A percentile compares a stretch with the other conserved stretches of the same genome.
These are phyloP conservation scores for Pythium sp. DNA, from an alignment of 352 stramenopile species.

Conservation along the genomic window DNA sequence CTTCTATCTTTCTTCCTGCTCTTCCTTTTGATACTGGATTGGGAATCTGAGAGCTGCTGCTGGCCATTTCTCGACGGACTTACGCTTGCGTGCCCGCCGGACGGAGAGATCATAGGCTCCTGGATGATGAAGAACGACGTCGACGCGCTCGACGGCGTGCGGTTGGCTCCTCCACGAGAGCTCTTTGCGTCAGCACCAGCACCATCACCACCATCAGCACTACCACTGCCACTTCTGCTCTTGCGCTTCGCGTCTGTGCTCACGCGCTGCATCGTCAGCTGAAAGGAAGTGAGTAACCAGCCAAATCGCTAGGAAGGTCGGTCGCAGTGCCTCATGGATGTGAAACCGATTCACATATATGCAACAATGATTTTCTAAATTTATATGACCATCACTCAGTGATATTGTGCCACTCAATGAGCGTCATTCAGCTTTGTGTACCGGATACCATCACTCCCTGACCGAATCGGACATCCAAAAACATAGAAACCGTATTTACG, in stretches of 20 bases:
- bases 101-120: conserved; percentile 40
- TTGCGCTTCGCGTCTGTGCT: not conserved
- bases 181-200: not conserved
- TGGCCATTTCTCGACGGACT: conserved; percentile 8
- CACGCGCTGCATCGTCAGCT: not conserved
- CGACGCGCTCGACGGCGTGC: conserved; percentile 12
- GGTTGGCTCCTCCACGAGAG: not conserved
- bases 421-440: too few relatives aligned
- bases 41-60: not conserved
- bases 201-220: not conserved
- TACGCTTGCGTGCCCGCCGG: conserved; percentile 13
- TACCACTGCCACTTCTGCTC: not conserved
- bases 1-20: conserved; percentile 6
- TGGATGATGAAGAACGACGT: conserved; percentile 72
- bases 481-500: too few relatives aligned
- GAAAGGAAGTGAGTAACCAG: not conserved
- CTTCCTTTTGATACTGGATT: conserved; percentile 2
- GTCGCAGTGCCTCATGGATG: not conserved
- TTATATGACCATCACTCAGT: not conserved
- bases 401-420: not conserved
- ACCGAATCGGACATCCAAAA: too few relatives aligned
- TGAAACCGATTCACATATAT: not conserved
- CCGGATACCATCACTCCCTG: too few relatives aligned
- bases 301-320: not conserved
- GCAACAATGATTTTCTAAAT: not conserved